phyloP scores from a whole-genome alignment of 1,284 basidiomycete genomes.

The Trichosporon inkin region DNA sequence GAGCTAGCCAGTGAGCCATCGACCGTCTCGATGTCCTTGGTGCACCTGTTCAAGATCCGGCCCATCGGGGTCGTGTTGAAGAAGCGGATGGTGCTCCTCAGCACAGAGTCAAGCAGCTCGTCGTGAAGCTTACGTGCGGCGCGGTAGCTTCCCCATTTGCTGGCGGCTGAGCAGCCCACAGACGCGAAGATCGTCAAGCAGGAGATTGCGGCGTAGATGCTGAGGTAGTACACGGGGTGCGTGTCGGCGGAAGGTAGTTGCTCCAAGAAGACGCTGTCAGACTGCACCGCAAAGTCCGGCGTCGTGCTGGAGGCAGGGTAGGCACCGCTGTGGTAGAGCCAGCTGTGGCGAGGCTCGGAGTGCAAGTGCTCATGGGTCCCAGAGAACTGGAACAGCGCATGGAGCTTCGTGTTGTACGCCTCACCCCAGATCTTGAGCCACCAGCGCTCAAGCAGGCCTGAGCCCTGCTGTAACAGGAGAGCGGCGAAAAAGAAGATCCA shows the following conservation, averaged over 20 bases:
- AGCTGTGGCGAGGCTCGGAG: slow-evolving; percentile 27
- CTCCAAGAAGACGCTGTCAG: background rate
- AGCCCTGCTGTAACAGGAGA: slow-evolving; percentile 53
- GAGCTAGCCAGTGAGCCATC: slow-evolving; percentile 67
- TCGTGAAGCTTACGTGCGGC: slow-evolving; percentile 49
- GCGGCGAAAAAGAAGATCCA: slow-evolving; percentile 42
- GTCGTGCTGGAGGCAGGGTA: background rate
- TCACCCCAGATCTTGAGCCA: slow-evolving; percentile 67
- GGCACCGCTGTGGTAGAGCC: slow-evolving; percentile 26
- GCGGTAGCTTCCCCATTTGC: slow-evolving; percentile 56
- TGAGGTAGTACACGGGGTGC: slow-evolving; percentile 51
- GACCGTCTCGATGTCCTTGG: slow-evolving; percentile 73
- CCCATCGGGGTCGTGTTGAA: slow-evolving; percentile 52
- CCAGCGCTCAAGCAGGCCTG: slow-evolving; percentile 53
- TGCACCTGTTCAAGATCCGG: slow-evolving; percentile 72
- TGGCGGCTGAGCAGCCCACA: slow-evolving; percentile 38
- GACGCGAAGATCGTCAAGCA: slow-evolving; percentile 39
- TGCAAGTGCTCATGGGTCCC: slow-evolving; percentile 14
- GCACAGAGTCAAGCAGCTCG: slow-evolving; percentile 37
- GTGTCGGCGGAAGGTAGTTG: slow-evolving; percentile 48
- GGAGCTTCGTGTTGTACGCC: slow-evolving; percentile 32
- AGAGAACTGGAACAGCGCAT: slow-evolving; percentile 24
- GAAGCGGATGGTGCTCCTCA: slow-evolving; percentile 45
- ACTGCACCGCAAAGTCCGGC: slow-evolving; percentile 11
- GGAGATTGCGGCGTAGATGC: slow-evolving; percentile 43